Conservation (phyloP, 1,284 basidiomycete genomes). For the Sanghuangporus baumii region DNA sequence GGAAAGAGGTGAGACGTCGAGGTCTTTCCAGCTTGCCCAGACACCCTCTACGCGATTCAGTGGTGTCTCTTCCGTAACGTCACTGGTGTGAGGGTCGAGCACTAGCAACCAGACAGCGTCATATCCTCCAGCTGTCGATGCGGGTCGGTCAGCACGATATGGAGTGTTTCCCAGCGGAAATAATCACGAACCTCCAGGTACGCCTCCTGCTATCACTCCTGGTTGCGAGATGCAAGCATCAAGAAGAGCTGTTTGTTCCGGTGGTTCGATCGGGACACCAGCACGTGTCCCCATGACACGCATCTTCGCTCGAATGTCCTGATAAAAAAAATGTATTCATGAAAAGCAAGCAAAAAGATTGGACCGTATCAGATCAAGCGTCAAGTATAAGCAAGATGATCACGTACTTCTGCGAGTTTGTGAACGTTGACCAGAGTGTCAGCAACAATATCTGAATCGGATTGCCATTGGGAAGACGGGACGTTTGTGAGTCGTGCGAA, state of each 20-base stretch:
- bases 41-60: conserved; percentile 54
- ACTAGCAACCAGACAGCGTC: conserved; percentile 95
- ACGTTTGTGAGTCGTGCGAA: conserved; percentile 57
- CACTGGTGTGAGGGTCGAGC: conserved; percentile 51
- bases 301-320: conserved; percentile 81
- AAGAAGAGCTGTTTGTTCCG: conserved; percentile 84
- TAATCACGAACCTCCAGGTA: conserved; percentile 77
- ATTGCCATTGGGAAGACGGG: conserved; percentile 42
- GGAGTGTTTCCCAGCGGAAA: not conserved
- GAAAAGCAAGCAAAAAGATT: not conserved
- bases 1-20: conserved; percentile 77
- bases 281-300: conserved; percentile 80
- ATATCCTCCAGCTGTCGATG: conserved; percentile 80
- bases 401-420: conserved; percentile 48
- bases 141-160: not conserved
- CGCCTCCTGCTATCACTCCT: conserved; percentile 91
- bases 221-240: conserved; percentile 71
- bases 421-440: conserved; percentile 53
- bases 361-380: not conserved
- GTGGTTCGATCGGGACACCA: conserved; percentile 87
- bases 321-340: conserved; percentile 17
- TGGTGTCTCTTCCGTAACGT: conserved; percentile 28
- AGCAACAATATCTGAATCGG: conserved; percentile 28
- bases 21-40: conserved; percentile 69
- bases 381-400: not conserved